phyloP scores from a whole-genome alignment of 305 asterid species.

The Fraxinus baroniana region DNA sequence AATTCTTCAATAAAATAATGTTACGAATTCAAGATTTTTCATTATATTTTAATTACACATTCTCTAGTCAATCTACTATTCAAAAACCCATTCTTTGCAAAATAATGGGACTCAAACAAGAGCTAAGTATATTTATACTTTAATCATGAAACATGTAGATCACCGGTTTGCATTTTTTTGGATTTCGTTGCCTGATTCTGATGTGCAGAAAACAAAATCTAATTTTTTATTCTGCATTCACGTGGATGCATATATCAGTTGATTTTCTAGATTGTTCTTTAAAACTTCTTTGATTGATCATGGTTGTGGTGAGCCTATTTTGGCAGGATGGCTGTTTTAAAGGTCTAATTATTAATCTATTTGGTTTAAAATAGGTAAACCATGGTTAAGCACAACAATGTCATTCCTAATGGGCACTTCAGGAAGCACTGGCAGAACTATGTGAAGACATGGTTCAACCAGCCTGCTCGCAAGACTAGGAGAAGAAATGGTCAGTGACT shows the following conservation, averaged over 20 bases:
- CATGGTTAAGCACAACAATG: constrained; percentile 66
- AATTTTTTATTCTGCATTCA: not conserved
- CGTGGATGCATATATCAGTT: not conserved
- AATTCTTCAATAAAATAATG: too few relatives aligned
- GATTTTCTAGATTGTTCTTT: not conserved
- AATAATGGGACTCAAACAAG: too few relatives aligned
- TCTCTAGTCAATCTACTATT: too few relatives aligned
- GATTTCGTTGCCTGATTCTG: too few relatives aligned
- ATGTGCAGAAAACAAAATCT: not conserved
- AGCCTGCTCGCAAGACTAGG: constrained; percentile 65
- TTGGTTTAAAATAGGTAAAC: constrained; percentile 24
- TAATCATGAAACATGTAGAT: too few relatives aligned
- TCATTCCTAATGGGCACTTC: constrained; percentile 66
- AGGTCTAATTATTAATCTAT: not conserved
- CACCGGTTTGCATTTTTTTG: too few relatives aligned
- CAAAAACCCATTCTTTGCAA: too few relatives aligned
- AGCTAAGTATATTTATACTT: too few relatives aligned
- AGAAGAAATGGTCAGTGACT: constrained; percentile 46
- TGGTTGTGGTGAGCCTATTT: not conserved
- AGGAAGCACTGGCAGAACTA: constrained; percentile 71
- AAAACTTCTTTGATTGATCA: not conserved
- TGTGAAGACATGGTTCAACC: constrained; percentile 70
- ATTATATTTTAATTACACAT: too few relatives aligned
- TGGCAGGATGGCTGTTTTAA: not conserved
- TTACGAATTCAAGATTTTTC: too few relatives aligned